Base-by-base conservation (phyloP, 257 asterid genomes). In the Primulina tabacum region DNA sequence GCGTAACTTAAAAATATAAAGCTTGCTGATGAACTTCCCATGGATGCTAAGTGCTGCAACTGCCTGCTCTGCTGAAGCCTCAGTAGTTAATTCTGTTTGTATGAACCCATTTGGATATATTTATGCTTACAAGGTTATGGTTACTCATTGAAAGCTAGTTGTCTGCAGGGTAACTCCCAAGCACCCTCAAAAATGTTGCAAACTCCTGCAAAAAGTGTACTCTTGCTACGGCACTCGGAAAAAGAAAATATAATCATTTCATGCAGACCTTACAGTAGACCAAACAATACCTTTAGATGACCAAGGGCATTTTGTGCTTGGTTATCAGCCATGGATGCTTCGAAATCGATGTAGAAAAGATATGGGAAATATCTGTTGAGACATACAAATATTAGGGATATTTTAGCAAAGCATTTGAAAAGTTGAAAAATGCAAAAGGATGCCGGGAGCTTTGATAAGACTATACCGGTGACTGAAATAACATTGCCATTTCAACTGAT, bases 281-380 rank as follows among this genome's bases (percentile, higher is more conserved):
- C 33, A 74, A 62, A 69, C 67, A 34, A 47, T 65, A 92, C 98
- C 95, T 94, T 84, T 43, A 92, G 84, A 84, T 94, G 91, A 28
- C 88, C 84, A 69, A 94, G 93, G 76, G 99, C 99, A 85, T 94
- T 89, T 83, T 94, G 99, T 77, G 99, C 93, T 75, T 88, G 89
- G 83, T 88, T 90, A 66, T 94, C 99, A 33, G 99, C 99, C 97
- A 92, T 94, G 73, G 99, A 94, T 76, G 98, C 97, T 83, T 94
- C 98, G 73, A 94, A 94, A 84, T 94, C 99, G 62, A 94, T 93
- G 72, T 92, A 94, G 84, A 94, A 94, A 74, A 94, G 92, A 87
- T 94, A 94, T 18, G 98, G 98, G 74, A 94, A 94, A 75, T 85
- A 81, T 72, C 98, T 94, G 93, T 75, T 78, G 62, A 80, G 72